These are phyloP conservation scores for Acaromyces ingoldii DNA, from an alignment of 1,284 basidiomycete species.

Conservation along the genomic window DNA sequence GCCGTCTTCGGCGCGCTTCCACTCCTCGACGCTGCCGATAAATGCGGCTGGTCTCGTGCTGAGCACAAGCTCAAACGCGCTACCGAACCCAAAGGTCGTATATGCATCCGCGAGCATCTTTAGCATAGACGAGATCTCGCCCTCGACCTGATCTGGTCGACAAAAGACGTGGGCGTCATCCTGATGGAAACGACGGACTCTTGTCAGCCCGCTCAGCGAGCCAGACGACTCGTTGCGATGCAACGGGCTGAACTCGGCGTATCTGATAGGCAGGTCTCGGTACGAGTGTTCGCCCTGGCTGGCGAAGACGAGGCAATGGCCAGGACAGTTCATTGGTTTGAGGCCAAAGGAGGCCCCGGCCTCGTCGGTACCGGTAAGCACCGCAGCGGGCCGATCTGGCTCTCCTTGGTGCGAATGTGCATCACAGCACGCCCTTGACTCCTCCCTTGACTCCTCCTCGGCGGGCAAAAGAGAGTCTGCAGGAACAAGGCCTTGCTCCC, in stretches of 20 bases:
- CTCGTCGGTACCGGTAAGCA: too few species aligned
- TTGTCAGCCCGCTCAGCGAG: slow-evolving; percentile 84
- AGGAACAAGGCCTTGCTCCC: too few species aligned
- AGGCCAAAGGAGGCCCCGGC: slow-evolving; percentile 59
- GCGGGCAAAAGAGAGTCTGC: too few species aligned
- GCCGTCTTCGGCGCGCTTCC: slow-evolving; percentile 39
- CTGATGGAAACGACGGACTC: slow-evolving; percentile 92
- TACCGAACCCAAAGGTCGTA: slow-evolving; percentile 40
- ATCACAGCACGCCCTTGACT: too few species aligned
- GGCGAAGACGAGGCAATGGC: slow-evolving; percentile 94
- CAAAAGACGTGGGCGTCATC: slow-evolving; percentile 98
- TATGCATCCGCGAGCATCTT: slow-evolving; percentile 47
- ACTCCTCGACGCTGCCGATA: slow-evolving; percentile 34
- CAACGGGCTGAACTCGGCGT: slow-evolving; percentile 97
- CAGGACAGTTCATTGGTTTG: slow-evolving; percentile 99
- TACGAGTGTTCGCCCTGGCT: slow-evolving; percentile 92
- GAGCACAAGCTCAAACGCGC: slow-evolving; percentile 43
- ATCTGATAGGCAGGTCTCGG: slow-evolving; percentile 89
- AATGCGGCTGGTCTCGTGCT: slow-evolving; percentile 42
- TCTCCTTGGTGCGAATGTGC: too few species aligned
- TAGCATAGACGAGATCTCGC: slow-evolving; percentile 44
- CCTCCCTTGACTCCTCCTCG: too few species aligned
- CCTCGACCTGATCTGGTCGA: slow-evolving; percentile 61
- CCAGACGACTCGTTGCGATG: slow-evolving; percentile 96
- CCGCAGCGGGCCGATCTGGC: too few species aligned